These are phyloP conservation scores for Fusarium caatingaense DNA, from an alignment of 2,329 filamentous ascomycete species.

Conservation along the genomic window DNA sequence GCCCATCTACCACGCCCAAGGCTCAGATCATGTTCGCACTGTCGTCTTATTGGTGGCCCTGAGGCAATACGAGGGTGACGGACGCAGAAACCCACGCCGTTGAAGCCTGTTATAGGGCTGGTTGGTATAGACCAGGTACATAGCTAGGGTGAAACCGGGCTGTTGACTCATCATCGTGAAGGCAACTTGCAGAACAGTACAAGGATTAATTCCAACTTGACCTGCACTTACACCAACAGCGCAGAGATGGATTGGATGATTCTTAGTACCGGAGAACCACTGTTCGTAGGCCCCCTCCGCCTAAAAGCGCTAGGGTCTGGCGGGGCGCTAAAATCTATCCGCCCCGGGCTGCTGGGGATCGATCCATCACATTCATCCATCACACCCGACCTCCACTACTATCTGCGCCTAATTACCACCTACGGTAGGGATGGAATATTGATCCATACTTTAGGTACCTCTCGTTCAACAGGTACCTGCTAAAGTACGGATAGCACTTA, in stretches of 20 bases:
- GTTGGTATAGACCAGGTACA: constrained; percentile 2
- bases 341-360: constrained; percentile 12
- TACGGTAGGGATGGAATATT: neutral
- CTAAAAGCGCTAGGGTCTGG: neutral
- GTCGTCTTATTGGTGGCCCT: neutral
- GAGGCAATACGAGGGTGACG: neutral
- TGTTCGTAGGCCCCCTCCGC: neutral
- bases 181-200: constrained; percentile 11
- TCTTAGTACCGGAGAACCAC: neutral
- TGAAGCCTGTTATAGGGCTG: neutral
- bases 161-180: neutral
- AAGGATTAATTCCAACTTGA: constrained; percentile 6
- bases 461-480: neutral
- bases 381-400: neutral
- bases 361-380: constrained; percentile 5
- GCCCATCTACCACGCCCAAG: neutral
- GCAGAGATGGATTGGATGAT: neutral
- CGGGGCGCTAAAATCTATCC: constrained; percentile 28
- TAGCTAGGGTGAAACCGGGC: constrained; percentile 26
- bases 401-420: neutral
- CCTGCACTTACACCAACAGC: neutral
- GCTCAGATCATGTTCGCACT: neutral
- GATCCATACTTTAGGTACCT: neutral
- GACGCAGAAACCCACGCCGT: neutral
- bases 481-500: neutral